Base-by-base conservation (phyloP, 2,329 filamentous ascomycete species). In the Talaromyces pinophilus region DNA sequence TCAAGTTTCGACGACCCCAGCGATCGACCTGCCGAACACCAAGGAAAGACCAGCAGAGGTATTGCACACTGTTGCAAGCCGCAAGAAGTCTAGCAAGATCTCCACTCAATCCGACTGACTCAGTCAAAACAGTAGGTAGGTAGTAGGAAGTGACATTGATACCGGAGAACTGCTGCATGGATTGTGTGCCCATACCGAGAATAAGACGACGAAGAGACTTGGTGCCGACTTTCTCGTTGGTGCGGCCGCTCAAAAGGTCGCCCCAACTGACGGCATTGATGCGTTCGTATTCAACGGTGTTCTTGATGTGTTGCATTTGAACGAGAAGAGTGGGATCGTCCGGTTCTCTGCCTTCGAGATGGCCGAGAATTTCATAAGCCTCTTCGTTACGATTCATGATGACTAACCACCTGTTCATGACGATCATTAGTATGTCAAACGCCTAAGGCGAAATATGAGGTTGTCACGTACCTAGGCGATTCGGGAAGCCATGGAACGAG, bases 81-180 rank as follows among this genome's bases (percentile, higher is more conserved):
- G 86, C 82, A 30, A 88, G 77, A 1, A 88, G 75, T 7, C 85
- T 80, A 10, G 83, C 82, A 69, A 82, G 80, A 54, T 79, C 78
- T 68, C 86, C 79, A 55, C 73, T 74, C 35, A 87, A 79, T 0
- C 85, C 84, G 8, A 88, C 84, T 15, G 80, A 84, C 62, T 83
- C 71, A 65, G 85, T 87, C 10, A 88, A 81, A 0, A 89, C 85
- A 59, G 87, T 87, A 0, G 86, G 82, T 84, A 70, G 60, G 40
- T 70, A 70, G 52, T 68, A 67, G 15, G 33, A 48, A 28, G 65
- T 68, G 2, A 65, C 62, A 30, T 68, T 69, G 60, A 67, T 73
- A 1, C 73, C 74, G 13, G 52, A 33, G 50, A 73, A 67, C 64
- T 73, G 71, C 22, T 73, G 69, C 65, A 72, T 73, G 19, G 71